Base-by-base conservation (phyloP, 2,329 filamentous ascomycete genomes). In the Paecilomyces variotii region DNA sequence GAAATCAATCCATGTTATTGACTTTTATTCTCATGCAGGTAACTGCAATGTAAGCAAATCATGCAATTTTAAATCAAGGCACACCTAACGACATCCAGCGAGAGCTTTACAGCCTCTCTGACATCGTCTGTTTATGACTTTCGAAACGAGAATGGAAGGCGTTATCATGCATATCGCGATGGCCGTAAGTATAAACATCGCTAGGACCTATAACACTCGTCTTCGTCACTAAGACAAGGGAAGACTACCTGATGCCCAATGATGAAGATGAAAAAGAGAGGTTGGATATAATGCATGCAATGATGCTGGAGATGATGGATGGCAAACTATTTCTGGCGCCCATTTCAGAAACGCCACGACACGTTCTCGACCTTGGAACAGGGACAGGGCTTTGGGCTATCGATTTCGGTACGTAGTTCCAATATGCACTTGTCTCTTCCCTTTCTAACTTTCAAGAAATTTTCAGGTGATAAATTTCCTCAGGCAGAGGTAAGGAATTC, bases 211-310 rank as follows among this genome's bases (percentile, higher is more conserved):
- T 11, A 14, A 6, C 24, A 9, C 24, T 12, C 5, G 19, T 12
- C 10, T 28, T 2, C 4, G n/a, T 24, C 10, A 9, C 39, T 45
- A 24, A 45, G 3, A 5, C 19, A 26, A 9, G 12, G 25, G 10
- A 52, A 59, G 57, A 49, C 25, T 60, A 60, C 53, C 39, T 60
- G 4, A 45, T 60, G 71, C 60, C 60, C 7, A 61, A 61, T 45
- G 60, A 61, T 50, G 60, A 61, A 24, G 45, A 59, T 19, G 61
- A 62, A 34, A 56, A 54, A 30, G 57, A 61, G 10, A 32, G 61
- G 12, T 51, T 61, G 35, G 61, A 62, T 55, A 59, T 62, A n/a
- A 32, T 52, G 45, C 61, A 62, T 57, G 59, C 56, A n/a, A 57
- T 62, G 55, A 55, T 54, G 25, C 53, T 58, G 39, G 24, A 32